Conservation (phyloP, 2,329 filamentous ascomycete species). For the Botrytis aclada region DNA sequence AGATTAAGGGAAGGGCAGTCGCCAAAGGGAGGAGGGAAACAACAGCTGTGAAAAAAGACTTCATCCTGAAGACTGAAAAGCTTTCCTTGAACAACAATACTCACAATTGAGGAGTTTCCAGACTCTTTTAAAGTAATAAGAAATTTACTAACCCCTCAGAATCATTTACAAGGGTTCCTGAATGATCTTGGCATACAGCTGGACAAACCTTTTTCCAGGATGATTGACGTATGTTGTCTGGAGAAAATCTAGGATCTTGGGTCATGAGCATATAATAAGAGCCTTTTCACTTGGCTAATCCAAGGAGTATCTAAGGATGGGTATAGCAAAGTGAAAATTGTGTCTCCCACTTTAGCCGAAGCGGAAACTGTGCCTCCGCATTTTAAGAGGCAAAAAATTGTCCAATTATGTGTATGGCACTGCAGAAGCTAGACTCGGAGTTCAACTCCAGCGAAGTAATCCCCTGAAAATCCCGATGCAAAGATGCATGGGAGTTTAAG, state of each 20-base stretch:
- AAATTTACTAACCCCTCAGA: neutral
- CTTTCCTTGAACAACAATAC: neutral
- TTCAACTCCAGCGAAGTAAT: neutral
- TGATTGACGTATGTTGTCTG: neutral
- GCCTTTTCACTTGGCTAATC: neutral
- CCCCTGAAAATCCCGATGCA: neutral
- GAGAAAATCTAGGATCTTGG: neutral
- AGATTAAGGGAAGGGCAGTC: neutral
- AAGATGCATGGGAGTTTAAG: neutral
- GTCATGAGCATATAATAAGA: neutral
- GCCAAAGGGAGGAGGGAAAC: constrained; percentile 6
- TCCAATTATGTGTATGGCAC: neutral
- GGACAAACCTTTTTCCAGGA: neutral
- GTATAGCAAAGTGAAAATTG: neutral
- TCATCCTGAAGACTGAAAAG: constrained; percentile 1
- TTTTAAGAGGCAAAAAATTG: neutral
- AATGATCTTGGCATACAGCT: neutral
- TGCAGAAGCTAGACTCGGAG: neutral
- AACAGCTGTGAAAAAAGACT: neutral
- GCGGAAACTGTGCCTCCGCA: constrained; percentile 14
- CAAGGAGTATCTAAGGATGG: neutral
- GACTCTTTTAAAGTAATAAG: neutral
- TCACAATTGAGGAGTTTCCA: neutral
- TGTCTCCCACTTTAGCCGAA: constrained; percentile 1
- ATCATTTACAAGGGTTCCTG: neutral